Base-by-base conservation (phyloP, 371 early-diverging fungal species). In the Rhizopus microsporus region DNA sequence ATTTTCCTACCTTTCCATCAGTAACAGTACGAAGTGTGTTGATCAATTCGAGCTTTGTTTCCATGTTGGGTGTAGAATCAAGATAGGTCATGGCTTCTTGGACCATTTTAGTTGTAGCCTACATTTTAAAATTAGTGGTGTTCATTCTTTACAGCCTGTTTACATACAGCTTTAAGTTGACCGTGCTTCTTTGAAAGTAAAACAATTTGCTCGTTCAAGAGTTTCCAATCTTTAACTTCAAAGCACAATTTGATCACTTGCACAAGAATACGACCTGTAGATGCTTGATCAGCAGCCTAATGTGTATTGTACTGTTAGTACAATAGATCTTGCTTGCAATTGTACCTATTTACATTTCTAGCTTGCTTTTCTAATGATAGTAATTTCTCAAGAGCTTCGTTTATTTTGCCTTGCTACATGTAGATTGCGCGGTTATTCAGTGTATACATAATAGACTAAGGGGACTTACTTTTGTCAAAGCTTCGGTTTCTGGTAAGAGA, bases 171-270 rank as follows among this genome's bases (percentile, higher is more conserved):
- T 76, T 97, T 97, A 59, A 99, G 77, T 66, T 95, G 91, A 39
- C 96, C 98, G 71, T 94, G 94, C 74, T 96, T 97, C 81, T 96
- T 97, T 31, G 95, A 89, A 40, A 99, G 77, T 15, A 93, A 74
- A 8, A 90, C 85, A 51, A 99, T 87, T 62, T 93, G 80, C 61
- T 97, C 96, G 67, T 95, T 93, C 61, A 97, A 77, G 47, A 87
- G 71, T 66, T 88, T 89, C 92, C 93, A 97, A 60, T 96, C 93
- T 9, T 82, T 68, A 1, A 86, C 85, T 31, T 87, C 72, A 56
- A 82, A 82, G 59, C 90, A 91, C 17, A 97, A 67, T 44, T 84
- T 81, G 34, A 96, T 86, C 45, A 93, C 87, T 35, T 86, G 84
- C 40, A 90, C 81, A 58, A 97, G 81, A 29, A 97, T 87, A 48